These are phyloP conservation scores for Coemansia javaensis DNA, from an alignment of 192 early-diverging fungal genomes.

Conservation along the genomic window DNA sequence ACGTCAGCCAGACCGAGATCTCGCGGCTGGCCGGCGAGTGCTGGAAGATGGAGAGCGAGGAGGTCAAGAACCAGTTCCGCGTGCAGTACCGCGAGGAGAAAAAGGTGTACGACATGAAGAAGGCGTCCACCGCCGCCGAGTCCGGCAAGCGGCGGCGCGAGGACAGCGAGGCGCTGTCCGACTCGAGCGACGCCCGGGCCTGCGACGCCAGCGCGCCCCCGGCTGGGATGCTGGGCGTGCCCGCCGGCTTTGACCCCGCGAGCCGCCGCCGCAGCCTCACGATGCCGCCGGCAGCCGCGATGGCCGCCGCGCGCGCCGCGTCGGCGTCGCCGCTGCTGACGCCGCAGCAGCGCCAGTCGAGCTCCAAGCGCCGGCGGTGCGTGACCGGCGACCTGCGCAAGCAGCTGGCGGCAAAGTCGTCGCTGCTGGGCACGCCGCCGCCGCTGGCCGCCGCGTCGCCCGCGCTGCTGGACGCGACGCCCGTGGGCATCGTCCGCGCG, in stretches of 20 bases:
- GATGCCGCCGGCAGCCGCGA: conserved; percentile 8
- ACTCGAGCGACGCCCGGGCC: background rate
- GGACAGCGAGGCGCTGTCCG: conserved; percentile 15
- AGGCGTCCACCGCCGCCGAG: conserved; percentile 13
- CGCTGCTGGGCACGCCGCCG: conserved; percentile 21
- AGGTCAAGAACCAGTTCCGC: conserved; percentile 45
- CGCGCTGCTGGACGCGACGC: background rate
- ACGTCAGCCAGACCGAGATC: conserved; percentile 47
- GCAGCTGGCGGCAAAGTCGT: conserved; percentile 38
- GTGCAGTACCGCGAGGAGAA: conserved; percentile 39
- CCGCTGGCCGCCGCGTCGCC: background rate
- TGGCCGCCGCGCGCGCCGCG: conserved; percentile 8
- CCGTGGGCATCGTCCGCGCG: background rate
- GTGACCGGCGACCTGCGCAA: conserved; percentile 43
- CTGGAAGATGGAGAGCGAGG: conserved; percentile 46
- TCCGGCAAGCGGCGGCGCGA: conserved; percentile 27
- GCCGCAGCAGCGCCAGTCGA: conserved; percentile 5
- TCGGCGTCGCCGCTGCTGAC: conserved; percentile 37
- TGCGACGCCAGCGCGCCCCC: conserved; percentile 3
- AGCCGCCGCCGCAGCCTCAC: conserved; percentile 41
- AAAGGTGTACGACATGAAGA: conserved; percentile 45
- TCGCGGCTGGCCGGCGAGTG: conserved; percentile 47
- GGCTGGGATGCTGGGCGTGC: conserved; percentile 1
- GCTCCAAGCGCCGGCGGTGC: conserved; percentile 43
- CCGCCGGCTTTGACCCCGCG: conserved; percentile 24